Evolutionary conservation across 306 rosid genomes (phyloP), one percentile per base, ranked within the genome.

Genomic region (Acmispon strigosus): DNA sequence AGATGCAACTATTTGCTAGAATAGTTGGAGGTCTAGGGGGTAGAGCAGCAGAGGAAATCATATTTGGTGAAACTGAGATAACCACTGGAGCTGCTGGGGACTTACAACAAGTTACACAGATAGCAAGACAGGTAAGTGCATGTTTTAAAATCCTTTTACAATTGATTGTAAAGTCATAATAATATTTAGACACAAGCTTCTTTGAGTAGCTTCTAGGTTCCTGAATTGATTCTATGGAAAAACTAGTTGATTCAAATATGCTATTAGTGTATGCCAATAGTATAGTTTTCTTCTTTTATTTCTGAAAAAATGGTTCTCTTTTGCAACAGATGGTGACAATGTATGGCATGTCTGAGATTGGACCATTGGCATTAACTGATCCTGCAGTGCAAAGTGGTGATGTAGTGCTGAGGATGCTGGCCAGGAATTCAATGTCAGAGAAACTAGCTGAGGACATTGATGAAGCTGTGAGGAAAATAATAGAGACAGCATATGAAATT

Each of bases 341-440:
- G 73, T 87, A 65, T 82, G 96, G 94, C 18, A 90, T 90, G 96
- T 90, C 94, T 13, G 90, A 90, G 80, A 90, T 90, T 36, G 94
- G 96, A 32, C 94, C 96, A 9, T 87, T 88, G 96, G 58, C 90
- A 20, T 44, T 90, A 63, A 86, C 54, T 43, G 93, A 87, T 17
- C 88, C 93, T 0, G 34, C 82, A 12, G 74, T 34, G 3, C 88
- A 83, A 56, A 90, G 82, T 70, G 56, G 87, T 73, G 93, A 90
- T 65, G 74, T 90, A 5, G 91, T 87, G 56, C 29, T 90, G 13
- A 87, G 96, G 44, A 82, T 90, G 96, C 14, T 90, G 52, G 93
- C 94, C 1, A 84, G 96, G 57, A 87, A 86, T 80, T 81, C 81
- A 27, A 82, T 84, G 94, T 90, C 96, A 0, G 91, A 90, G 53